A percentile compares a stretch with the other conserved stretches of the same genome.
Conservation (phyloP, 768 basidiomycete genomes). For the Asterophora lycoperdoides region DNA sequence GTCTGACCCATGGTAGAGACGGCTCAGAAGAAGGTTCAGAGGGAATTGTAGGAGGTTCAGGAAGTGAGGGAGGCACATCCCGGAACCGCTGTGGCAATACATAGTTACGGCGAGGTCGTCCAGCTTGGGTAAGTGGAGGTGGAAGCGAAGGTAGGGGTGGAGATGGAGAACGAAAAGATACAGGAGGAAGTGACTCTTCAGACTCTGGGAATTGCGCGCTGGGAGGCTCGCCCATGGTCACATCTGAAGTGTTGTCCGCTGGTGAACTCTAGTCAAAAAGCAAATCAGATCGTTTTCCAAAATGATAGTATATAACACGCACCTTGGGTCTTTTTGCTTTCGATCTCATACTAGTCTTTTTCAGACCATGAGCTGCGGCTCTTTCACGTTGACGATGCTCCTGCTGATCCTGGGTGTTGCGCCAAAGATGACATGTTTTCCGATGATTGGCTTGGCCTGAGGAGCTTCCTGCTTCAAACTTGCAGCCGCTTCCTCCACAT, state of each 20-base stretch:
- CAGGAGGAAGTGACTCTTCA: too few species aligned
- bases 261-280: background rate
- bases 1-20: slow-evolving; percentile 10
- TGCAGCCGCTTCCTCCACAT: background rate
- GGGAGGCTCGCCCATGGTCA: background rate
- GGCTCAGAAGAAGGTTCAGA: background rate
- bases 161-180: background rate
- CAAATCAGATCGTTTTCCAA: background rate
- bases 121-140: slow-evolving; percentile 12
- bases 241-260: background rate
- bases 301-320: too few species aligned
- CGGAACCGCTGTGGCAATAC: slow-evolving; percentile 11
- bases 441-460: background rate
- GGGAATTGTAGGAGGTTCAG: background rate
- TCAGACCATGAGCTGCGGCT: background rate
- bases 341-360: background rate
- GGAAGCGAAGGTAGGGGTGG: slow-evolving; percentile 6
- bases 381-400: background rate
- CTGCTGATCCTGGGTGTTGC: background rate
- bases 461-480: background rate
- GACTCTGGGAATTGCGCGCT: too few species aligned
- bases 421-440: background rate
- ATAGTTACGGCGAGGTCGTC: slow-evolving; percentile 13
- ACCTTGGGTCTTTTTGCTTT: background rate
- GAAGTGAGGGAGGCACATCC: slow-evolving; percentile 12